Conservation (phyloP, 345 rosid genomes). For the Durio zibethinus region DNA sequence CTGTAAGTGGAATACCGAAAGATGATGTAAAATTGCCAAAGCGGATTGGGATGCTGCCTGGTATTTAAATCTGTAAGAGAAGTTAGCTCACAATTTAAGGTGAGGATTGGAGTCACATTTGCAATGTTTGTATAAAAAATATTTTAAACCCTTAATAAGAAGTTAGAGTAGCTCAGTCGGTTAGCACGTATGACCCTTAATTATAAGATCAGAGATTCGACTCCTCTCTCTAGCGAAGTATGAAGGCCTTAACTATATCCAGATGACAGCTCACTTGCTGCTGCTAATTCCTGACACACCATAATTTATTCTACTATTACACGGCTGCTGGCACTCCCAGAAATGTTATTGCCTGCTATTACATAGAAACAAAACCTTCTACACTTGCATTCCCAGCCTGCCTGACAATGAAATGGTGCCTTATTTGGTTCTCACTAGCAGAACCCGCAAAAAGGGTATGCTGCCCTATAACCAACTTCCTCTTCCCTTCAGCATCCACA, state of each 20-base stretch:
- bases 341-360: not conserved
- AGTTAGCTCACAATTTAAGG: not conserved
- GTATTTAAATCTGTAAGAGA: not conserved
- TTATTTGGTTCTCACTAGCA: constrained; percentile 33
- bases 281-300: not conserved
- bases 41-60: not conserved
- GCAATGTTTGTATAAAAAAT: too few relatives aligned
- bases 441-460: constrained; percentile 47
- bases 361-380: not conserved
- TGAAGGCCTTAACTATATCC: too few relatives aligned
- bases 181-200: constrained; percentile 89
- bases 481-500: constrained; percentile 46
- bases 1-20: not conserved
- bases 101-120: too few relatives aligned
- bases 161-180: constrained; percentile 86
- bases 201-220: constrained; percentile 94
- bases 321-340: not conserved
- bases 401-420: constrained; percentile 35
- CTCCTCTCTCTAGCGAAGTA: constrained; percentile 53
- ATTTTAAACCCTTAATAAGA: too few relatives aligned
- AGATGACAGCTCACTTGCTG: not conserved
- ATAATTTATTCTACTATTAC: not conserved
- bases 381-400: constrained; percentile 21
- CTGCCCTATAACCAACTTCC: constrained; percentile 39
- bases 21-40: not conserved